Evolutionary conservation across 495 filamentous ascomycete species (phyloP), one percentile per base, ranked within the genome.

Genomic region (Pyrenula aspistea): DNA sequence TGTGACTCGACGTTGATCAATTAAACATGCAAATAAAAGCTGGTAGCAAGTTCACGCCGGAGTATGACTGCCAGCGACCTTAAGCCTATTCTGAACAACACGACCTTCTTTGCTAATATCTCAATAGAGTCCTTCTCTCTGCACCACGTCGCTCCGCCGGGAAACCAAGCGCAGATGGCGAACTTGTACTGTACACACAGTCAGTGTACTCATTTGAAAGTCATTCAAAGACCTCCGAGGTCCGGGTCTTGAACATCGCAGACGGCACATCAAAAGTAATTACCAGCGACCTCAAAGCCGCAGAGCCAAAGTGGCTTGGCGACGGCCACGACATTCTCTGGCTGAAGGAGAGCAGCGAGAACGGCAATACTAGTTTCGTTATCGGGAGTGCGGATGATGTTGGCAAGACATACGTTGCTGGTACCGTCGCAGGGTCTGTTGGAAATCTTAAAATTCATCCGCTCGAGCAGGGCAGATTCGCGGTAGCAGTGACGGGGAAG

Each of bases 131-230:
- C 42, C 80, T 97, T 55, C 82, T 97, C 62, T 83, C 84, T 62
- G 89, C 90, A 12, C 89, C 92, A 24, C 82, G 92, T 31, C 83
- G 92, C 48, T 88, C 87, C 49, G 65, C 83, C 21, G 91, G 86
- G 22, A 68, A 84, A 12, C 90, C 92, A 24, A 95, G 93, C 66
- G 62, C 78, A 3, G 73, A 79, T 31, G 89, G 87, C 3, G 87
- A 77, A 12, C 72, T 81, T 49, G 83, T 85, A 20, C 72, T 92
- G 11, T 93, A 86, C 62, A 84, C 84, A 49, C 81, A 77, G 31
- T 87, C 87, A 0, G 83, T 84, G 8, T 97, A 96, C 65, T 91
- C 83, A 21, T 96, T 97, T 69, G 77, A 87, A 51, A 74, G 81
- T 0, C 91, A 96, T 67, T 78, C 78, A 51, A 89, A 86, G 69